Percentiles rank a stretch among this genome's conserved stretches.
phyloP scores from a whole-genome alignment of 2,329 filamentous ascomycete species.

The Talaromyces islandicus region DNA sequence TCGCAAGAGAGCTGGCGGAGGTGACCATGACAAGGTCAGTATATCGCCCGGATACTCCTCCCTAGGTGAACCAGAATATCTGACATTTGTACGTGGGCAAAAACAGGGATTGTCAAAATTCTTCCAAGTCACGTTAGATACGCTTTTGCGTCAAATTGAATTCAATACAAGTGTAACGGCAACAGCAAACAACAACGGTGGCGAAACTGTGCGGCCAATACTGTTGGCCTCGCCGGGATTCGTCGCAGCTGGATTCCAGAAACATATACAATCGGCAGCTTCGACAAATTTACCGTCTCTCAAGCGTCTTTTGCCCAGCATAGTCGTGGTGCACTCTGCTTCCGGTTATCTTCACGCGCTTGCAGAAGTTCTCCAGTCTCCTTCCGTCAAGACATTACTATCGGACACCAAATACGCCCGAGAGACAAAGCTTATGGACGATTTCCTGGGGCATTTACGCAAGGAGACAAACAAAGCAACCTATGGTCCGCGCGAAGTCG shows the following conservation, averaged over 20 bases:
- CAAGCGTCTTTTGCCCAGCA: slow-evolving; percentile 64
- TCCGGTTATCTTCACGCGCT: slow-evolving; percentile 83
- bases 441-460: slow-evolving; percentile 70
- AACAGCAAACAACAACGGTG: slow-evolving; percentile 22
- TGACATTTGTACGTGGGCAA: neutral
- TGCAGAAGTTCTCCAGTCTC: slow-evolving; percentile 77
- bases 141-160: slow-evolving; percentile 72
- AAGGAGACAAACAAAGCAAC: slow-evolving; percentile 83
- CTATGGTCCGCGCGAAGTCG: slow-evolving; percentile 80
- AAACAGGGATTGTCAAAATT: slow-evolving; percentile 64
- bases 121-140: slow-evolving; percentile 69
- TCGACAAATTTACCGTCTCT: slow-evolving; percentile 52
- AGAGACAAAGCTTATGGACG: slow-evolving; percentile 79
- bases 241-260: slow-evolving; percentile 71
- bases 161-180: slow-evolving; percentile 47
- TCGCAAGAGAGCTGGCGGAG: slow-evolving; percentile 41
- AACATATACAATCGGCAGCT: slow-evolving; percentile 59
- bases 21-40: slow-evolving; percentile 43
- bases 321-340: slow-evolving; percentile 70
- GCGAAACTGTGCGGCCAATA: slow-evolving; percentile 50
- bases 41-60: neutral
- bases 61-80: too few relatives aligned
- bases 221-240: slow-evolving; percentile 88
- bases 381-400: slow-evolving; percentile 69
- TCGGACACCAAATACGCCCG: slow-evolving; percentile 82